These are phyloP conservation scores for Puccinia coronata DNA, from an alignment of 1,284 basidiomycete genomes.

Conservation along the genomic window DNA sequence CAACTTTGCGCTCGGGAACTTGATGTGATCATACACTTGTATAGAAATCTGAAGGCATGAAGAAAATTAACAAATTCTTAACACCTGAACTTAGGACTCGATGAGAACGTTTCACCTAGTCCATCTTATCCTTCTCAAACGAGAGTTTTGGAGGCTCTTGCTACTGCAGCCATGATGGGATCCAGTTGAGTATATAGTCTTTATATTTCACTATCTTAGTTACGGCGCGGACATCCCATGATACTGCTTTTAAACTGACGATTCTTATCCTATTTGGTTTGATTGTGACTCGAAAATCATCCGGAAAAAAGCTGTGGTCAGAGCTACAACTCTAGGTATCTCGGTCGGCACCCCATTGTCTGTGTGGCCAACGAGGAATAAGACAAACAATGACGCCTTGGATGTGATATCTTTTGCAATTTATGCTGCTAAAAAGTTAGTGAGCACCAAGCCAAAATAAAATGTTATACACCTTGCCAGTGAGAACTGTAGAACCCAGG, in stretches of 20 bases:
- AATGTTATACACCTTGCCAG: background rate
- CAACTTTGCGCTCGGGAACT: no score
- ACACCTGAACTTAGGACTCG: constrained; percentile 52
- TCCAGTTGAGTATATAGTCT: constrained; percentile 55
- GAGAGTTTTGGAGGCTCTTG: constrained; percentile 57
- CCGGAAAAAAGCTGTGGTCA: constrained; percentile 55
- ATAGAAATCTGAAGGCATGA: no score
- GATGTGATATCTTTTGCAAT: constrained; percentile 60
- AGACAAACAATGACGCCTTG: constrained; percentile 58
- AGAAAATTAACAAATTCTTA: background rate
- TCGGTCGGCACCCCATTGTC: constrained; percentile 58
- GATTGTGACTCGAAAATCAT: background rate
- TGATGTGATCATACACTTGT: no score
- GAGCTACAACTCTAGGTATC: constrained; percentile 59
- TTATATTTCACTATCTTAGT: no score
- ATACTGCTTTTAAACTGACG: no score
- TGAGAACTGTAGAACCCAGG: background rate
- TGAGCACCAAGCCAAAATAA: background rate
- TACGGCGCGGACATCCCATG: no score
- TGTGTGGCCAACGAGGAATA: constrained; percentile 57
- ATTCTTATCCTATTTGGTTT: no score
- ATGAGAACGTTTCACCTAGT: constrained; percentile 56
- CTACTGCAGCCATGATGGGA: constrained; percentile 58
- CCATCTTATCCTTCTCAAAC: constrained; percentile 57
- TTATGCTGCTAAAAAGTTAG: constrained; percentile 55